Conservation (phyloP, 1,284 basidiomycete genomes). For the Salmacisia buchloeana region DNA sequence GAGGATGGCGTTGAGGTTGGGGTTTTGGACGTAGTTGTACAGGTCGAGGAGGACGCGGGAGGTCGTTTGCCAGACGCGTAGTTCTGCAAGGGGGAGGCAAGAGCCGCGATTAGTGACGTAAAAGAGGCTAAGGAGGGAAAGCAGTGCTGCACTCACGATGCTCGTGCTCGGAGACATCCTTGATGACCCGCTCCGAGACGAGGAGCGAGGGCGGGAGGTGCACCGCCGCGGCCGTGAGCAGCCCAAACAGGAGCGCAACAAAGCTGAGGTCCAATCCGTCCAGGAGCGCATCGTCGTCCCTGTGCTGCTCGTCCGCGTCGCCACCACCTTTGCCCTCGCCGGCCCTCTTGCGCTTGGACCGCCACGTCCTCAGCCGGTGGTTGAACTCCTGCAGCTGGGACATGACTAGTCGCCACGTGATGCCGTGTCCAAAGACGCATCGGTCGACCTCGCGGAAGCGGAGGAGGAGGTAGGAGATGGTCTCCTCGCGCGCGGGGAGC, state of each 20-base stretch:
- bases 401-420: slow-evolving; percentile 39
- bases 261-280: too few relatives aligned
- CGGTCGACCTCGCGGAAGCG: slow-evolving; percentile 34
- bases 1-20: neutral
- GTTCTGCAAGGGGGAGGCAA: neutral
- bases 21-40: neutral
- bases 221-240: neutral
- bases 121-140: neutral
- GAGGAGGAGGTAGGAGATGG: too few relatives aligned
- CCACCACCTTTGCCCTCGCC: too few relatives aligned
- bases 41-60: neutral
- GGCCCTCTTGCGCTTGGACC: too few relatives aligned
- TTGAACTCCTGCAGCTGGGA: too few relatives aligned
- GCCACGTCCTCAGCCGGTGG: too few relatives aligned
- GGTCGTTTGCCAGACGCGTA: neutral
- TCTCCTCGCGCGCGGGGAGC: too few relatives aligned
- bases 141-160: neutral
- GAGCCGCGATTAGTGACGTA: neutral
- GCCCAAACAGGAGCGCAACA: neutral
- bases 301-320: too few relatives aligned
- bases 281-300: too few relatives aligned
- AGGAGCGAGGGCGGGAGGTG: neutral
- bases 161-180: too few relatives aligned
- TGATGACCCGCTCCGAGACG: too few relatives aligned
- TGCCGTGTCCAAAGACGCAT: slow-evolving; percentile 29